phyloP scores from a whole-genome alignment of 169 alveolate genomes.

The Cryptosporidium meleagridis region DNA sequence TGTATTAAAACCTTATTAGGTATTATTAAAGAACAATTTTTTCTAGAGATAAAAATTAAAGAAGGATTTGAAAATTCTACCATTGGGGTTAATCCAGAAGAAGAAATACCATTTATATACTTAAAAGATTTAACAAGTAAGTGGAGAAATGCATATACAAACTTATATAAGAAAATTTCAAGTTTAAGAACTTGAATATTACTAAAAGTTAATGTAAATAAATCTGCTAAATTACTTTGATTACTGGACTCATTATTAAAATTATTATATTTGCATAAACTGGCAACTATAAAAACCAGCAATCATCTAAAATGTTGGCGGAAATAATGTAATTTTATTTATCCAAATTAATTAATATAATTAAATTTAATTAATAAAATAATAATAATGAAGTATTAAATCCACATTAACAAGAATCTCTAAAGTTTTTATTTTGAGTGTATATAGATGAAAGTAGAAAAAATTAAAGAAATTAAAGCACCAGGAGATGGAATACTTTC shows the following conservation, averaged over 20 bases:
- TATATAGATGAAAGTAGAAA: constrained; percentile 61
- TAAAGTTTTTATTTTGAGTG: neutral
- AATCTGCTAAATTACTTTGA: neutral
- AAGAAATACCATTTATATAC: constrained; percentile 55
- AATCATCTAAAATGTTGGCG: neutral
- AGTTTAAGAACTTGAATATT: constrained; percentile 10
- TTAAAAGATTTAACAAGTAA: constrained; percentile 59
- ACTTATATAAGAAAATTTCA: constrained; percentile 6
- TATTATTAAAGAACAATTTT: constrained; percentile 59
- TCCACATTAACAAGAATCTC: neutral
- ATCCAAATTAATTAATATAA: neutral
- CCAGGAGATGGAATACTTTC: constrained; percentile 70
- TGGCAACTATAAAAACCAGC: neutral
- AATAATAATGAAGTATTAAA: neutral
- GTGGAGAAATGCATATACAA: constrained; percentile 62
- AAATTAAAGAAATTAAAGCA: constrained; percentile 44
- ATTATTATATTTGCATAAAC: neutral
- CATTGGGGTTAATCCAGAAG: neutral
- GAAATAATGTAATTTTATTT: neutral
- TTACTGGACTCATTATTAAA: neutral
- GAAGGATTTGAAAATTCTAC: neutral
- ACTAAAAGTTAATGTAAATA: neutral
- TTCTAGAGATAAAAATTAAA: constrained; percentile 28
- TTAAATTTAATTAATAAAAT: neutral
- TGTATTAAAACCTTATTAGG: constrained; percentile 34